Evolutionary conservation across 2,329 filamentous ascomycete genomes (phyloP), one percentile per base, ranked within the genome.

Genomic region (Pestalotiopsis sp.): DNA sequence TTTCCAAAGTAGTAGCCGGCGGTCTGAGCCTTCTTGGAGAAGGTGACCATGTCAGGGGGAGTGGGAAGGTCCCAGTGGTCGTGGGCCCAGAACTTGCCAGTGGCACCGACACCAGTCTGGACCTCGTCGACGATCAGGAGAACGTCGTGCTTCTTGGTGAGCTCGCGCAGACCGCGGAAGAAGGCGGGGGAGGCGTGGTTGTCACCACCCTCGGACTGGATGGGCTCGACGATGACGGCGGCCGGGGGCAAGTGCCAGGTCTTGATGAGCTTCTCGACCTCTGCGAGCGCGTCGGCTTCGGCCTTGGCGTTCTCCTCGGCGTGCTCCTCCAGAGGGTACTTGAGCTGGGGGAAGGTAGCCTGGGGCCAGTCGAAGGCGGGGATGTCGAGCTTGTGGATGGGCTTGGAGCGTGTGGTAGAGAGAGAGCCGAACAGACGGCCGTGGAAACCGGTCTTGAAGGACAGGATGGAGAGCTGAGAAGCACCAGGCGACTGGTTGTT

Each of bases 361-460:
- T 95, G 93, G 36, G 94, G 94, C 94, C 94, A 97, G 86, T 97
- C 92, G 77, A 97, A 97, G 76, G 94, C 93, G 27, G 94, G 94
- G 75, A 97, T 97, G 79, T 97, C 94, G 74, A 97, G 85, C 84
- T 97, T 97, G 87, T 97, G 94, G 79, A 97, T 95, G 61, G 94
- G 89, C 87, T 97, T 97, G 81, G 92, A 95, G 78, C 94, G 92
- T 14, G 94, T 97, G 68, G 94, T 97, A 70, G 93, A 95, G 67
- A 97, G 87, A 69, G 89, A 92, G 77, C 93, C 94, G 75, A 97
- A 97, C 61, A 97, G 89, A 72, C 94, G 93, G 73, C 94, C 94
- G 84, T 97, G 94, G 87, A 97, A 97, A 71, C 86, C 93, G 49
- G 91, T 90, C 83, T 91, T 93, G 90, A 97, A 97, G 68, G 92